Evolutionary conservation across 176 grass and related monocot genomes (phyloP).

Genomic region (Chrysopogon serrulatus): DNA sequence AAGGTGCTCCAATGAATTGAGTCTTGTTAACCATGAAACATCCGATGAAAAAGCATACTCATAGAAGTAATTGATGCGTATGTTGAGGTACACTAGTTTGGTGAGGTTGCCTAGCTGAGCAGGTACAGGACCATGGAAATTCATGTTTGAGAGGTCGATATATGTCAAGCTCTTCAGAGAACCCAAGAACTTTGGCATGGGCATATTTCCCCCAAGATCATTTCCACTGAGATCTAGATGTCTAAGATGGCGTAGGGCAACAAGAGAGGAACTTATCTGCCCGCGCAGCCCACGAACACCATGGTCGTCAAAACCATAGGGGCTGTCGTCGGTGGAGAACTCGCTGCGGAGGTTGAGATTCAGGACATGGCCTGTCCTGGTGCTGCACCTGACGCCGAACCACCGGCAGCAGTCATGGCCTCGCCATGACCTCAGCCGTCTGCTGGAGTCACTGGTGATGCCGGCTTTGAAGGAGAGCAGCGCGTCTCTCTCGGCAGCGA

Average conservation of each 20-base stretch:
- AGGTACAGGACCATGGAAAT: neutral
- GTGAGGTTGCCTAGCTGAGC: neutral
- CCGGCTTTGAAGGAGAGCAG: slow-evolving; percentile 31
- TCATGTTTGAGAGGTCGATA: neutral
- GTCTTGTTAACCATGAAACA: neutral
- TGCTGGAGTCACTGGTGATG: neutral
- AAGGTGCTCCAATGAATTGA: neutral
- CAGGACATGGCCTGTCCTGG: slow-evolving; percentile 15
- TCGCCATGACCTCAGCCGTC: neutral
- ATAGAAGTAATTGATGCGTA: neutral
- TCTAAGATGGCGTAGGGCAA: neutral
- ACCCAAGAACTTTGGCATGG: neutral
- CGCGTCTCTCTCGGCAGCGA: neutral
- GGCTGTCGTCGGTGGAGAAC: neutral
- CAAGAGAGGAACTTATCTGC: neutral
- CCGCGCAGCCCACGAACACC: neutral
- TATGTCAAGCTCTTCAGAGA: neutral
- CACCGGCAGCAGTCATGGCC: slow-evolving; percentile 19
- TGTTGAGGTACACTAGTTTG: neutral
- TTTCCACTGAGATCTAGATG: neutral
- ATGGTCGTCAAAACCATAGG: neutral
- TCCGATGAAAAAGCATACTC: neutral
- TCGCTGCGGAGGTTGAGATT: neutral
- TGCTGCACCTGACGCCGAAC: slow-evolving; percentile 19
- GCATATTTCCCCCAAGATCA: neutral